phyloP scores from a whole-genome alignment of 139 green algal species.

The Eudorina sp. region DNA sequence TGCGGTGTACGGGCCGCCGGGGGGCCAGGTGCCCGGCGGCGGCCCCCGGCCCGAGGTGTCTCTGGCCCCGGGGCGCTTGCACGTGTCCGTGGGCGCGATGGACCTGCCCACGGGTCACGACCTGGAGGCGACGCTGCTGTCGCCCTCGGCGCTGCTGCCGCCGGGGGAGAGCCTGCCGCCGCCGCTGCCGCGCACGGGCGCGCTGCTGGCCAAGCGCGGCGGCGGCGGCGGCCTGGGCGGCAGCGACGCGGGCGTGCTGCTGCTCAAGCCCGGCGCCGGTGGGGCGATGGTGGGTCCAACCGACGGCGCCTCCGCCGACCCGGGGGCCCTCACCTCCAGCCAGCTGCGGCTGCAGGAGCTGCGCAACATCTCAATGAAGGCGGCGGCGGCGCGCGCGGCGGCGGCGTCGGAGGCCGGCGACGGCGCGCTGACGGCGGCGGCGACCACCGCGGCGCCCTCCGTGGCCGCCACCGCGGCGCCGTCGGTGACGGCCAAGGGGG shows the following conservation, averaged over 20 bases:
- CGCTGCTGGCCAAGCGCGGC: background rate
- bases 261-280: background rate
- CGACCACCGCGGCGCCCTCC: background rate
- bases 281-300: no score
- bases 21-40: no score
- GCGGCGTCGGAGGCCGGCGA: background rate
- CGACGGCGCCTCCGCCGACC: background rate
- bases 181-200: background rate
- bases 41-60: no score
- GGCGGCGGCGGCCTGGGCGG: background rate
- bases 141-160: background rate
- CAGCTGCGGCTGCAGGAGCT: background rate
- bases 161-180: conserved; percentile 12
- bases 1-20: no score
- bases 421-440: background rate
- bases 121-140: background rate
- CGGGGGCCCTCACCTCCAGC: background rate
- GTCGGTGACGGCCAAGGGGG: background rate
- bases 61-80: conserved; percentile 1
- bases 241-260: no score
- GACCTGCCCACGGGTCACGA: background rate
- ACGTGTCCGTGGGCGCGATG: conserved; percentile 3
- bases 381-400: background rate
- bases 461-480: background rate
- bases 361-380: background rate